A percentile compares a stretch with the other conserved stretches of the same genome.
Evolutionary conservation across 441 rosid species (phyloP).

Genomic region (Geranium incanum): DNA sequence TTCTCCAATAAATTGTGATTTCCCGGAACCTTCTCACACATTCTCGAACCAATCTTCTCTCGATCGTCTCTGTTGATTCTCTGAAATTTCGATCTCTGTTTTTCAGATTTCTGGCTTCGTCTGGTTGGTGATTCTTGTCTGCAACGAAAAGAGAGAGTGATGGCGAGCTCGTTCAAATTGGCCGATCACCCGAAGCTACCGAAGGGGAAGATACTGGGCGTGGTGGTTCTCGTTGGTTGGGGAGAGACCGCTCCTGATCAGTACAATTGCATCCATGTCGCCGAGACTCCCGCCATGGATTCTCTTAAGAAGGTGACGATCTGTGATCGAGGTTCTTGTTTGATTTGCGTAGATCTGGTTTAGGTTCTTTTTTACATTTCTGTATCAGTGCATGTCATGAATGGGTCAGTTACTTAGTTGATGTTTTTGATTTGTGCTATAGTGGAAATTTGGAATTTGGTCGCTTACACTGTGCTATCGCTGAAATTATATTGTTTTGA

Average conservation of each 20-base stretch:
- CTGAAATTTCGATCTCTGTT: background rate
- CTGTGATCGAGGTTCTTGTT: background rate
- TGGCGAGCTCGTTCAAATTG: slow-evolving; percentile 61
- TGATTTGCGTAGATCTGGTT: background rate
- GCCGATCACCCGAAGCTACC: slow-evolving; percentile 77
- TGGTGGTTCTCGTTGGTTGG: slow-evolving; percentile 92
- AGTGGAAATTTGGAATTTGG: background rate
- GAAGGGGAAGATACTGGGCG: slow-evolving; percentile 62
- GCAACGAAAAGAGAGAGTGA: slow-evolving; percentile 5
- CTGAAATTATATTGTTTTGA: background rate
- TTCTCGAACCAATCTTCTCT: background rate
- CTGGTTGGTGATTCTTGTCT: too few species aligned
- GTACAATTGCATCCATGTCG: slow-evolving; percentile 81
- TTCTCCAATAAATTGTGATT: background rate
- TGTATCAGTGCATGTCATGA: background rate
- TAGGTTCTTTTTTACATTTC: background rate
- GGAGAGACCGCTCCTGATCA: slow-evolving; percentile 80
- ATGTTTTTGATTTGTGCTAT: background rate
- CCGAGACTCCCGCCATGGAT: slow-evolving; percentile 88
- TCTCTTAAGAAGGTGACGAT: slow-evolving; percentile 61
- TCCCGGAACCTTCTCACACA: background rate
- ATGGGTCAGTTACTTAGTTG: background rate
- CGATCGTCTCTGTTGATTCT: background rate
- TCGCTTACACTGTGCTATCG: background rate
- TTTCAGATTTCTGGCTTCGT: background rate